phyloP scores from a whole-genome alignment of 192 early-diverging fungal genomes.

The Backusella mclennaniae region DNA sequence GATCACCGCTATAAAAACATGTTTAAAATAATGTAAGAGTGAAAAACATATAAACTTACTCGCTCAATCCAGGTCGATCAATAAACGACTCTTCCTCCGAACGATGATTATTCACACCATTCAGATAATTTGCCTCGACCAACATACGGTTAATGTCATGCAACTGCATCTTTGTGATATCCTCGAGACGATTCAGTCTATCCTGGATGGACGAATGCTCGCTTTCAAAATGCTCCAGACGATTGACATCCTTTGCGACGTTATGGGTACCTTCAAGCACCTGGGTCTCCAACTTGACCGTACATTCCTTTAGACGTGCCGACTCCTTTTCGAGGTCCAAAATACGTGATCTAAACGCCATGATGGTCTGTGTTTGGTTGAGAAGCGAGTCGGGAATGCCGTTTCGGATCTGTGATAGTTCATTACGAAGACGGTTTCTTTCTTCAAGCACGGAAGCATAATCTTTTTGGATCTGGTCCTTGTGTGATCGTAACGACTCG shows the following conservation, averaged over 20 bases:
- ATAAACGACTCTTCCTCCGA: constrained; percentile 46
- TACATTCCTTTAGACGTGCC: constrained; percentile 29
- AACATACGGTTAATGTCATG: constrained; percentile 53
- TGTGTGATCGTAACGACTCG: constrained; percentile 5
- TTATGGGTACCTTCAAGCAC: constrained; percentile 27
- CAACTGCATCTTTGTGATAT: constrained; percentile 41
- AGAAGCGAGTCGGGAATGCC: constrained; percentile 35
- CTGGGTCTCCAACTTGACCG: constrained; percentile 17
- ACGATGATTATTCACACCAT: constrained; percentile 45
- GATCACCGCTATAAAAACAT: constrained; percentile 26
- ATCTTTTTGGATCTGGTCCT: constrained; percentile 28
- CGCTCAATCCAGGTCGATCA: constrained; percentile 43
- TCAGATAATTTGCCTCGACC: constrained; percentile 57
- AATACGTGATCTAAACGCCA: constrained; percentile 36
- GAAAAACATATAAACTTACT: constrained; percentile 22
- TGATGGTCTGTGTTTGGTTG: constrained; percentile 34
- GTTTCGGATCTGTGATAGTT: constrained; percentile 32
- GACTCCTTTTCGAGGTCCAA: constrained; percentile 39
- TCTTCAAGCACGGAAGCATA: constrained; percentile 10
- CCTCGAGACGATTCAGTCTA: constrained; percentile 37
- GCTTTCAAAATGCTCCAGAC: constrained; percentile 20
- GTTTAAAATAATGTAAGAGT: too few relatives aligned
- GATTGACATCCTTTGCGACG: constrained; percentile 40
- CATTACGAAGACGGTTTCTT: constrained; percentile 22
- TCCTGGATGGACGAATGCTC: constrained; percentile 23